These are phyloP conservation scores for Bipolaris zeicola DNA, from an alignment of 2,329 filamentous ascomycete species.

Conservation along the genomic window DNA sequence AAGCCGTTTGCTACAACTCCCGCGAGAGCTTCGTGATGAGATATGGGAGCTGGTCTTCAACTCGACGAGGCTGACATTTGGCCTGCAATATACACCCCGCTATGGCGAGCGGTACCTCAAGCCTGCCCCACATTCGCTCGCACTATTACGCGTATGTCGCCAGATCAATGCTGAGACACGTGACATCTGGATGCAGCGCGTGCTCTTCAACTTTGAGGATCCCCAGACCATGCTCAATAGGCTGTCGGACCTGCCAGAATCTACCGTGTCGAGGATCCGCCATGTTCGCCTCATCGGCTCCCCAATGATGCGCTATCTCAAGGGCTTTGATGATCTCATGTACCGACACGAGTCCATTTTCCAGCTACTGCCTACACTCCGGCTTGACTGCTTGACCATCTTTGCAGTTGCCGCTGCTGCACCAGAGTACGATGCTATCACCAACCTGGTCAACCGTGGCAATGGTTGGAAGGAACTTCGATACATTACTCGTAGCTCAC, in stretches of 20 bases:
- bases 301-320: constrained; percentile 23
- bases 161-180: constrained; percentile 20
- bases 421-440: constrained; percentile 20
- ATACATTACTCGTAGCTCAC: constrained; percentile 17
- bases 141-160: constrained; percentile 17
- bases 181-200: constrained; percentile 20
- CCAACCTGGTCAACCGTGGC: constrained; percentile 19
- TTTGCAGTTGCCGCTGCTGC: constrained; percentile 18
- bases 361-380: constrained; percentile 20
- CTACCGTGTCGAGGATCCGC: constrained; percentile 18
- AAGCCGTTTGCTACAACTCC: constrained; percentile 15
- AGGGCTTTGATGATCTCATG: constrained; percentile 22
- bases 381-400: constrained; percentile 18
- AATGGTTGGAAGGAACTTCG: constrained; percentile 24
- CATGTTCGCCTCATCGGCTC: constrained; percentile 18
- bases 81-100: constrained; percentile 19
- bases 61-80: constrained; percentile 21
- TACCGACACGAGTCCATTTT: constrained; percentile 22
- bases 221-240: constrained; percentile 20
- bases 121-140: constrained; percentile 20
- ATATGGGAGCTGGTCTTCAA: constrained; percentile 20
- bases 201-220: constrained; percentile 21
- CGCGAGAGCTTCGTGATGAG: constrained; percentile 20
- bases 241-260: constrained; percentile 13
- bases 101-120: constrained; percentile 18